Percentiles rank a stretch among this genome's conserved stretches.
Conservation (phyloP, 2,329 filamentous ascomycete species). For the Biscogniauxia sp. region DNA sequence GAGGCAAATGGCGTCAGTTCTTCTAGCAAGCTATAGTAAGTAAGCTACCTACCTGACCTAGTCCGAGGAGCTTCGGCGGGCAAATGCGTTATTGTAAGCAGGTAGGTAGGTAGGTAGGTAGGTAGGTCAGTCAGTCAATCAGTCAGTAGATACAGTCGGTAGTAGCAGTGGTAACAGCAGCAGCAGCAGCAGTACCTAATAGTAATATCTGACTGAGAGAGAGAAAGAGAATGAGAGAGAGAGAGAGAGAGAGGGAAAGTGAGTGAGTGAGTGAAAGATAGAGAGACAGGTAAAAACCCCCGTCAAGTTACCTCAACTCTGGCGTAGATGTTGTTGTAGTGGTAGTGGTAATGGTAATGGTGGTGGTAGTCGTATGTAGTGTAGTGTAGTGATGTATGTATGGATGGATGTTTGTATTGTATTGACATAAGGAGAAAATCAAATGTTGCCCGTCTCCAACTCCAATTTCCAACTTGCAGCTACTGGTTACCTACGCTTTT, state of each 20-base stretch:
- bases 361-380: too few species aligned
- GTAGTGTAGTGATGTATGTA: too few species aligned
- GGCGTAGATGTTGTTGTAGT: not conserved
- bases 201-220: not conserved
- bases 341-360: too few species aligned
- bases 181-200: too few species aligned
- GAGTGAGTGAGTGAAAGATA: too few species aligned
- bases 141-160: too few species aligned
- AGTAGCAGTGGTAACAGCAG: too few species aligned
- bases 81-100: not conserved
- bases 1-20: not conserved
- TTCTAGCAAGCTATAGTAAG: not conserved
- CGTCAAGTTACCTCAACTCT: not conserved
- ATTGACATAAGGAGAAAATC: not conserved
- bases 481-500: not conserved
- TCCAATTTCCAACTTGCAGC: not conserved
- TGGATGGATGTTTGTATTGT: too few species aligned
- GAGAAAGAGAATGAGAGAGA: not conserved
- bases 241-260: too few species aligned
- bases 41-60: not conserved
- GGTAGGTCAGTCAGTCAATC: too few species aligned
- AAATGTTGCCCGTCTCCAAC: not conserved
- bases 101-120: too few species aligned
- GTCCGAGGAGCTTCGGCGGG: not conserved
- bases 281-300: too few species aligned